Percentiles rank a stretch among this genome's conserved stretches.
These are phyloP conservation scores for Microdochium bolleyi DNA, from an alignment of 2,329 filamentous ascomycete genomes.

Conservation along the genomic window DNA sequence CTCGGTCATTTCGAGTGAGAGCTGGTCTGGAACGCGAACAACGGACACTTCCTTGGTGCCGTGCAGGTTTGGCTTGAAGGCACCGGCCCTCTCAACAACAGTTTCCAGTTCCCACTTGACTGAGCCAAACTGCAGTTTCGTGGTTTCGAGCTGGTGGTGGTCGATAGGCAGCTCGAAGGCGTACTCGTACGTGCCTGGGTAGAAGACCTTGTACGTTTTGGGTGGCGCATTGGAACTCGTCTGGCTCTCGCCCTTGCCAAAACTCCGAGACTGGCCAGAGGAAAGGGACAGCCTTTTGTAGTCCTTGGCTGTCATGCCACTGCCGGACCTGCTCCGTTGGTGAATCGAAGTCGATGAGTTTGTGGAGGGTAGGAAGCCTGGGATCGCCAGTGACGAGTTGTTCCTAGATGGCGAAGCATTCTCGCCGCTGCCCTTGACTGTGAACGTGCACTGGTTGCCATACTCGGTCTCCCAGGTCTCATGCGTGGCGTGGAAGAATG, in stretches of 20 bases:
- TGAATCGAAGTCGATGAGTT: slow-evolving; percentile 23
- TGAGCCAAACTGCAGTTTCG: slow-evolving; percentile 75
- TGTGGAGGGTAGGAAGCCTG: slow-evolving; percentile 16
- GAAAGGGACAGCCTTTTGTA: slow-evolving; percentile 67
- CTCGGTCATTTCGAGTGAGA: slow-evolving; percentile 83
- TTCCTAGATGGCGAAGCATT: slow-evolving; percentile 24
- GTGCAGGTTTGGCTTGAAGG: slow-evolving; percentile 81
- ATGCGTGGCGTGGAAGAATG: slow-evolving; percentile 79
- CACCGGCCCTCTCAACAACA: slow-evolving; percentile 75
- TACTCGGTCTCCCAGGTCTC: slow-evolving; percentile 52
- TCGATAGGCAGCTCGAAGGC: slow-evolving; percentile 85
- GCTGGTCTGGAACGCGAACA: slow-evolving; percentile 77
- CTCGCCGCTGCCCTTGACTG: slow-evolving; percentile 30
- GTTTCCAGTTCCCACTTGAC: slow-evolving; percentile 87
- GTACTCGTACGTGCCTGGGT: slow-evolving; percentile 60
- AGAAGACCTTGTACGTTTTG: slow-evolving; percentile 81
- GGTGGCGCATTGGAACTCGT: slow-evolving; percentile 49
- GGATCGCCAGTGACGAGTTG: slow-evolving; percentile 16
- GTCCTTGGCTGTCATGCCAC: slow-evolving; percentile 36
- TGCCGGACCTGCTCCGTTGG: slow-evolving; percentile 17
- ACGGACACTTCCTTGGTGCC: slow-evolving; percentile 76
- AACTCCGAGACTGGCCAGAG: slow-evolving; percentile 76
- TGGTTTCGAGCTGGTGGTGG: slow-evolving; percentile 81
- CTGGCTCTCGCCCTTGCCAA: slow-evolving; percentile 68
- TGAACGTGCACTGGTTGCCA: slow-evolving; percentile 55